These are phyloP conservation scores for Excoecaria agallocha DNA, from an alignment of 345 rosid species.

Conservation along the genomic window DNA sequence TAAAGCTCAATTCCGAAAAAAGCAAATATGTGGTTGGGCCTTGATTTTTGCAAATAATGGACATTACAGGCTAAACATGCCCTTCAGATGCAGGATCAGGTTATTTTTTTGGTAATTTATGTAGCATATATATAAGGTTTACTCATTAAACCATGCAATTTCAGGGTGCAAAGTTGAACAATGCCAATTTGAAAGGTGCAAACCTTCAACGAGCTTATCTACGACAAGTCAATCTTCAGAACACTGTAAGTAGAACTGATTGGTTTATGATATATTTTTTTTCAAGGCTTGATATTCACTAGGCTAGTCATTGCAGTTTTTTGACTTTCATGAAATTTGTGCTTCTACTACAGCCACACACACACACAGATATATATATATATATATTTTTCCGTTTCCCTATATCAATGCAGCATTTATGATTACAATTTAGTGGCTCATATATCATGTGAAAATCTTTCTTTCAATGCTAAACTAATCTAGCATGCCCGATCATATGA, in stretches of 20 bases:
- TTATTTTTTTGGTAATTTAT: not conserved
- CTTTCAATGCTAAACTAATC: not conserved
- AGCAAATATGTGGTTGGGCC: too few species aligned
- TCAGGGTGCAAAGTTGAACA: constrained; percentile 85
- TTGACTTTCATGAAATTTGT: not conserved
- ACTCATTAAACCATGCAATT: constrained; percentile 8
- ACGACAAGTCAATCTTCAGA: constrained; percentile 78
- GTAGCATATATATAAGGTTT: not conserved
- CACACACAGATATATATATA: too few species aligned
- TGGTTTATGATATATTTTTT: not conserved
- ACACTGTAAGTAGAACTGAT: constrained; percentile 57
- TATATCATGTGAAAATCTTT: not conserved
- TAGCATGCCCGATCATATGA: not conserved
- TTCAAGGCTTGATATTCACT: not conserved
- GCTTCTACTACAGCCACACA: not conserved
- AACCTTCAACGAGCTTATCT: constrained; percentile 91
- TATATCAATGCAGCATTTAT: too few species aligned
- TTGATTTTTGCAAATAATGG: not conserved
- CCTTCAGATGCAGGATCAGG: not conserved
- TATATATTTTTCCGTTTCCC: too few species aligned
- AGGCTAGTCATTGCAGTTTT: not conserved
- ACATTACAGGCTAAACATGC: not conserved
- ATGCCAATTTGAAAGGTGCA: constrained; percentile 85
- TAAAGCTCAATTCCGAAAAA: too few species aligned
- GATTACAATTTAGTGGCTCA: not conserved